Evolutionary conservation across 225 moss, liverwort and hornwort species (phyloP).

Genomic region (Neckera pumila): DNA sequence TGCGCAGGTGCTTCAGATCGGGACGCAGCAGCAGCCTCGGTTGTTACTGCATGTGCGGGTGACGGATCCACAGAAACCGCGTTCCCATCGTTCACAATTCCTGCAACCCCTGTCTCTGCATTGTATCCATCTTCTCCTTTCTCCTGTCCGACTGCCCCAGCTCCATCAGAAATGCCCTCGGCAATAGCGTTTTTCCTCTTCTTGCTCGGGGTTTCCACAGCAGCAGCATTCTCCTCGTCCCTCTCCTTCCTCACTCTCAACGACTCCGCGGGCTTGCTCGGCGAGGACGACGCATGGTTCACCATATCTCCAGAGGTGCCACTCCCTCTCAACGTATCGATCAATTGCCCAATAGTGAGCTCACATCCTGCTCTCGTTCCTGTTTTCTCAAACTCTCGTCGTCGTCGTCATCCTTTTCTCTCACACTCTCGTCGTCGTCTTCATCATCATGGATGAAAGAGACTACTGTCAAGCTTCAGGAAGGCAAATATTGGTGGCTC

Average conservation of each 20-base stretch:
- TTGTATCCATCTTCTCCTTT: constrained; percentile 12
- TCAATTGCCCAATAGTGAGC: neutral
- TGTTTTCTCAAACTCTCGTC: neutral
- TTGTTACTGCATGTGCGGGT: neutral
- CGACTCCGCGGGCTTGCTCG: neutral
- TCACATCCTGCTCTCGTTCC: neutral
- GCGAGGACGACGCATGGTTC: neutral
- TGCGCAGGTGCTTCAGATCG: constrained; percentile 20
- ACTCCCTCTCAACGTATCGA: neutral
- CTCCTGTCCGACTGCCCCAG: constrained; percentile 12
- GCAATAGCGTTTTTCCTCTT: constrained; percentile 12
- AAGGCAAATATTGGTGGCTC: neutral
- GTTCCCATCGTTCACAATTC: neutral
- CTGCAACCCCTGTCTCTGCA: neutral
- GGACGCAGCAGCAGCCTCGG: constrained; percentile 5
- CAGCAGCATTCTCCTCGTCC: constrained; percentile 11
- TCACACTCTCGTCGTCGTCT: neutral
- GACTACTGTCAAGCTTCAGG: neutral
- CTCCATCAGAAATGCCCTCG: neutral
- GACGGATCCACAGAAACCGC: neutral
- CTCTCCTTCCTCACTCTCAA: constrained; percentile 10
- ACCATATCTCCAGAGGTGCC: constrained; percentile 1
- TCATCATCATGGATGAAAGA: neutral
- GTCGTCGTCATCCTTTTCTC: neutral
- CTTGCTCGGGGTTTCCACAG: constrained; percentile 16